phyloP scores from a whole-genome alignment of 2,329 filamentous ascomycete species.

The Didymellaceae sp. region DNA sequence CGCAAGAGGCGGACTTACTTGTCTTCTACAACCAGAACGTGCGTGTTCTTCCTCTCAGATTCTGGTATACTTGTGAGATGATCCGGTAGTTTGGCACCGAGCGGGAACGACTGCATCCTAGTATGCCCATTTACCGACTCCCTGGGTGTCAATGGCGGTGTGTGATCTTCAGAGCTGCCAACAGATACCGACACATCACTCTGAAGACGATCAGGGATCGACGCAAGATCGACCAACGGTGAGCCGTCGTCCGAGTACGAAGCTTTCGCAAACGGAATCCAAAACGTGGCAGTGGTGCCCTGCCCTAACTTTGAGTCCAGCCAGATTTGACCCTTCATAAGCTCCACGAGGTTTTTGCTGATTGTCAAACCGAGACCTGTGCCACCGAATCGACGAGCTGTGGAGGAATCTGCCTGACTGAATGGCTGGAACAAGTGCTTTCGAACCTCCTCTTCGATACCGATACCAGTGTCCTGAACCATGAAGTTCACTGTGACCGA shows the following conservation, averaged over 20 bases:
- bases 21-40: slow-evolving; percentile 82
- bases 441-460: slow-evolving; percentile 78
- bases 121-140: slow-evolving; percentile 26
- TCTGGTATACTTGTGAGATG: slow-evolving; percentile 57
- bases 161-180: slow-evolving; percentile 68
- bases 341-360: slow-evolving; percentile 75
- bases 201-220: slow-evolving; percentile 70
- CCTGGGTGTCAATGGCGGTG: slow-evolving; percentile 50
- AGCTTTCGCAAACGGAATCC: slow-evolving; percentile 77
- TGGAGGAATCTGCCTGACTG: slow-evolving; percentile 81
- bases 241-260: slow-evolving; percentile 59
- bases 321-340: slow-evolving; percentile 79
- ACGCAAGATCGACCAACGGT: slow-evolving; percentile 66
- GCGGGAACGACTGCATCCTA: slow-evolving; percentile 33
- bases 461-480: slow-evolving; percentile 80
- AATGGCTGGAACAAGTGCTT: slow-evolving; percentile 80
- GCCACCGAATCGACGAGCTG: slow-evolving; percentile 77
- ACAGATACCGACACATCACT: slow-evolving; percentile 65
- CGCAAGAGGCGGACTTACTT: slow-evolving; percentile 61
- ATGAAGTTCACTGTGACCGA: slow-evolving; percentile 72
- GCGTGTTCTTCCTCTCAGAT: slow-evolving; percentile 66
- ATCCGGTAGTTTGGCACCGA: slow-evolving; percentile 35
- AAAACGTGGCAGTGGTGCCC: slow-evolving; percentile 78
- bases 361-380: slow-evolving; percentile 81
- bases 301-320: slow-evolving; percentile 70